Base-by-base conservation (phyloP, 495 filamentous ascomycete species). In the Aspergillus hancockii region DNA sequence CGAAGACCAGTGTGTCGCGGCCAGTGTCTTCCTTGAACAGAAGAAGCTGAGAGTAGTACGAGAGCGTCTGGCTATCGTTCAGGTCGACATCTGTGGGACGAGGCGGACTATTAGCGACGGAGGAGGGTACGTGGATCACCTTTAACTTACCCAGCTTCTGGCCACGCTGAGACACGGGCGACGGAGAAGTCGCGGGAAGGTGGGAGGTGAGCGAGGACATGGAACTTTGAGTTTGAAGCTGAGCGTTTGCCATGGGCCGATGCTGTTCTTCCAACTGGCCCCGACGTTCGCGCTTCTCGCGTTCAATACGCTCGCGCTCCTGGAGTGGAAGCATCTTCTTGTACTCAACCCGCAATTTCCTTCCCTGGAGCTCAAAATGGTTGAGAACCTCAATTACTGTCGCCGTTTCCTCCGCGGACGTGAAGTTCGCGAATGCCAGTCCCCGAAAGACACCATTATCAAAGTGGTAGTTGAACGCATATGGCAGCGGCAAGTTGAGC, bases 401-500 rank as follows among this genome's bases (percentile, higher is more conserved):
- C 13, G 88, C 89, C 0, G 94, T 98, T 67, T 98, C 94, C 58
- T 97, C 88, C 2, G 94, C 84, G 18, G 91, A 97, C 12, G 94
- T 96, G 74, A 98, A 98, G 75, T 98, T 98, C 73, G 94, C 94
- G 72, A 98, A 98, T 10, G 94, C 94, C 50, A 98, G 81, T 19
- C 94, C 94, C 58, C 94, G 83, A 77, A 98, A 98, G 19, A 98
- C 93, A 21, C 94, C 94, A 67, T 96, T 95, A 69, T 98, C 94
- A 70, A 98, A 98, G 72, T 98, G 94, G 65, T 98, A 98, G 75
- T 98, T 98, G 83, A 98, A 98, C 5, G 94, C 94, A 69, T 98
- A 98, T 0, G 94, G 94, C 40, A 97, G 84, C 1, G 94, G 94
- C 30, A 98, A 82, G 56, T 87, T 86, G 76, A 97, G 81, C 22